Conservation (phyloP, 164 flowering plant genomes). For the Nelumbo lutea region DNA sequence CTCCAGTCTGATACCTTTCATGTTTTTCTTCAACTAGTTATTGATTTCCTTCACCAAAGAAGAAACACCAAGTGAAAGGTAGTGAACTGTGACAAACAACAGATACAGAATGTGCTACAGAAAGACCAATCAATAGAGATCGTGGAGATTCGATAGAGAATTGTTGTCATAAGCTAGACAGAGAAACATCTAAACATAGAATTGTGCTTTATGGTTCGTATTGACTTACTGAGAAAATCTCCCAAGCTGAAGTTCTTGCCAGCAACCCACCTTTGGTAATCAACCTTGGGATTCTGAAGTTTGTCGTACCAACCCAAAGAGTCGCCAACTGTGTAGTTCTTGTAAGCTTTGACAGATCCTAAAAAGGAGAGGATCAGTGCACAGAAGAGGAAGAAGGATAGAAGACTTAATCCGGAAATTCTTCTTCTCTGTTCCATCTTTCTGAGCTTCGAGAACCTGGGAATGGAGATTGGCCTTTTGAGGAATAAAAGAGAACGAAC, state of each 20-base stretch:
- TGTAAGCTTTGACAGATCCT: constrained; percentile 45
- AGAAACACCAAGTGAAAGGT: not conserved
- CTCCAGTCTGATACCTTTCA: too few relatives aligned
- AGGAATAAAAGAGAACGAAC: not conserved
- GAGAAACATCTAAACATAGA: too few relatives aligned
- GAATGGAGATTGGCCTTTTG: not conserved
- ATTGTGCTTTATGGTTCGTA: not conserved
- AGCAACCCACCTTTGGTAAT: constrained; percentile 82
- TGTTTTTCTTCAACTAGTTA: too few relatives aligned
- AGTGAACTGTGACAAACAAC: not conserved
- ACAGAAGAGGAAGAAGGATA: not conserved
- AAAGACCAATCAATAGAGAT: not conserved
- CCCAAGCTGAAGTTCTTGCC: constrained; percentile 70
- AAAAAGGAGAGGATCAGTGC: constrained; percentile 8
- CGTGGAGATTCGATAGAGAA: too few relatives aligned
- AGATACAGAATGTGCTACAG: not conserved
- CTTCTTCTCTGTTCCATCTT: constrained; percentile 4
- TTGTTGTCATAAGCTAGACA: too few relatives aligned
- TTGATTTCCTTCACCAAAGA: not conserved
- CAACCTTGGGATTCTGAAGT: constrained; percentile 36
- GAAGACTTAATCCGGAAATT: not conserved
- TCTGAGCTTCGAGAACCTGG: not conserved
- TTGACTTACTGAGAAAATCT: constrained; percentile 80
- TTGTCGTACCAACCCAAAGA: constrained; percentile 86
- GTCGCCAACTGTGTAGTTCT: constrained; percentile 90